Percentiles rank a stretch among this genome's conserved stretches.
These are phyloP conservation scores for Keqinozyma sinolaborantium DNA, from an alignment of 1,139 yeast species.

Conservation along the genomic window DNA sequence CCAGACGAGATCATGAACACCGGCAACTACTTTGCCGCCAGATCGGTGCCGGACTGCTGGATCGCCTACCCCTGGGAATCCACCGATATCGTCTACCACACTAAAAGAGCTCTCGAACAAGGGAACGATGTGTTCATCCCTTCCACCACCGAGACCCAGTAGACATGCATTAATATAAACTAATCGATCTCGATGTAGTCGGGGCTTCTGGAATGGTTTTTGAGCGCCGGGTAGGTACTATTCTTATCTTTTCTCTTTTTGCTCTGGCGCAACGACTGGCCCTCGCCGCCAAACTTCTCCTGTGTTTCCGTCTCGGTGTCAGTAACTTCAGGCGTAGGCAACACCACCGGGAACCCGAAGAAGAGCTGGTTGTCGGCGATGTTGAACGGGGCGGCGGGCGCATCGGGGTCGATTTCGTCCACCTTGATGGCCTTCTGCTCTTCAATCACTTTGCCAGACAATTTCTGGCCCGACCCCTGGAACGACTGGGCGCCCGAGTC, in stretches of 20 bases:
- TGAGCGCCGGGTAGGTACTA: slow-evolving; percentile 37
- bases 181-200: slow-evolving; percentile 79
- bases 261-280: slow-evolving; percentile 69
- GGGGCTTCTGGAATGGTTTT: slow-evolving; percentile 59
- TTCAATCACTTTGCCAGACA: slow-evolving; percentile 59
- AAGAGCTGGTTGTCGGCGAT: slow-evolving; percentile 85
- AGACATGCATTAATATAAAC: slow-evolving; percentile 1
- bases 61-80: slow-evolving; percentile 99
- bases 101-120: slow-evolving; percentile 75
- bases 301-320: slow-evolving; percentile 24
- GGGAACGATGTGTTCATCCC: slow-evolving; percentile 51
- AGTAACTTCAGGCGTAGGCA: slow-evolving; percentile 53
- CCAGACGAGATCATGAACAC: slow-evolving; percentile 60
- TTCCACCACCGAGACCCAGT: slow-evolving; percentile 21
- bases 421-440: slow-evolving; percentile 16
- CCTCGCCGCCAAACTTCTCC: slow-evolving; percentile 51
- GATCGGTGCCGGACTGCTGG: slow-evolving; percentile 91
- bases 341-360: slow-evolving; percentile 86
- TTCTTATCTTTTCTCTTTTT: slow-evolving; percentile 67
- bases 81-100: slow-evolving; percentile 83
- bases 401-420: slow-evolving; percentile 45
- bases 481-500: slow-evolving; percentile 34
- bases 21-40: slow-evolving; percentile 84
- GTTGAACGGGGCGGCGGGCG: slow-evolving; percentile 67
- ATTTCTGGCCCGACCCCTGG: slow-evolving; percentile 65